Evolutionary conservation across 306 rosid species (phyloP).

Genomic region (Quercus gilva): DNA sequence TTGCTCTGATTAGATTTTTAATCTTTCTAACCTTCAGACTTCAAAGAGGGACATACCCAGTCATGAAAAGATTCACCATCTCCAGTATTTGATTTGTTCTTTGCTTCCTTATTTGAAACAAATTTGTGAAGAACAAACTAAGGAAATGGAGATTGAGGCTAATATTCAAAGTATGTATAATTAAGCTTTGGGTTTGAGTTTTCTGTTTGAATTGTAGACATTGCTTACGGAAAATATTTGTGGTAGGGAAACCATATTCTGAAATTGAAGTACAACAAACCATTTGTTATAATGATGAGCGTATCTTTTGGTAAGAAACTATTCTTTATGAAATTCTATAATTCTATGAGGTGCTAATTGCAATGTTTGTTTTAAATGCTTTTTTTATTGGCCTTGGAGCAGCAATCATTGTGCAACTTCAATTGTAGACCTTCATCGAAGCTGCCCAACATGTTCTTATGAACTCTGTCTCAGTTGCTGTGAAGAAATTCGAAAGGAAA

Average conservation of each 20-base stretch:
- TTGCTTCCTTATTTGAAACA: constrained; percentile 57
- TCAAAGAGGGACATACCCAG: constrained; percentile 42
- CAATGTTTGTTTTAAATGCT: not conserved
- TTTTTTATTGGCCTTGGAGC: constrained; percentile 29
- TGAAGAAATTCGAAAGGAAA: constrained; percentile 59
- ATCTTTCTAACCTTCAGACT: constrained; percentile 45
- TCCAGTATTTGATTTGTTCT: constrained; percentile 37
- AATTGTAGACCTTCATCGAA: constrained; percentile 69
- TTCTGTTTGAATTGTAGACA: constrained; percentile 11
- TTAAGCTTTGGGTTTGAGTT: constrained; percentile 26
- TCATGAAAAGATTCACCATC: constrained; percentile 44
- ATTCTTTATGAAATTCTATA: constrained; percentile 10
- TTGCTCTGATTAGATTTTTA: not conserved
- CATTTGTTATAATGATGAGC: constrained; percentile 55
- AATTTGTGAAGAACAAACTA: constrained; percentile 57
- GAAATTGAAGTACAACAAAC: constrained; percentile 49
- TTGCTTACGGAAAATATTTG: constrained; percentile 8
- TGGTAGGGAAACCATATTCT: constrained; percentile 46
- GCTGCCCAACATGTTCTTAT: constrained; percentile 66
- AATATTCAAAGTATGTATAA: constrained; percentile 47
- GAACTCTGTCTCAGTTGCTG: constrained; percentile 79
- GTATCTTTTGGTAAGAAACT: constrained; percentile 68
- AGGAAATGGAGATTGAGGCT: constrained; percentile 70
- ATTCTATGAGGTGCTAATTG: constrained; percentile 11
- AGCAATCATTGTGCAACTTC: constrained; percentile 88